A percentile compares a stretch with the other conserved stretches of the same genome.
Conservation (phyloP, 257 asterid species). For the Solanum sitiens region DNA sequence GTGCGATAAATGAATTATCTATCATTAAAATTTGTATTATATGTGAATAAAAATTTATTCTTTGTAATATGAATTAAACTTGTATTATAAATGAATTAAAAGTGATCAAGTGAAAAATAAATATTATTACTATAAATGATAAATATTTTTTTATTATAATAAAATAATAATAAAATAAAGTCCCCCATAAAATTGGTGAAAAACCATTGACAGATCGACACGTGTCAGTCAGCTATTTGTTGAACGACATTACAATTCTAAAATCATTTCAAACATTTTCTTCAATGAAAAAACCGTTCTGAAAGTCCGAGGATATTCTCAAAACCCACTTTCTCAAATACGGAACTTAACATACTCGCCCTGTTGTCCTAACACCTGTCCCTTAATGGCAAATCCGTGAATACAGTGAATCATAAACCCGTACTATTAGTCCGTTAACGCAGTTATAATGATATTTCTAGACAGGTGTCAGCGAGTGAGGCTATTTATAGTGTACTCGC, state of each 20-base stretch:
- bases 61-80: no score
- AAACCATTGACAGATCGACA: neutral
- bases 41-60: no score
- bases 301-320: slow-evolving; percentile 32
- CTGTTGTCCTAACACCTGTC: neutral
- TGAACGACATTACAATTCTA: slow-evolving; percentile 5
- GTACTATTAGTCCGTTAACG: neutral
- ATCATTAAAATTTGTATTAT: no score
- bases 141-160: no score
- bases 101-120: no score
- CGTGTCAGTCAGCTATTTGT: slow-evolving; percentile 28
- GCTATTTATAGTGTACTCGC: neutral
- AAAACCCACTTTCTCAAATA: neutral
- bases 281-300: slow-evolving; percentile 15
- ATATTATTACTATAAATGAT: no score
- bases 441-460: neutral
- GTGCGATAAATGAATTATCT: no score
- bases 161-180: neutral
- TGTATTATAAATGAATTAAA: no score
- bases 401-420: neutral
- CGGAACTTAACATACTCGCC: neutral
- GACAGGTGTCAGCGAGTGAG: neutral
- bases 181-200: neutral
- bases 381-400: neutral
- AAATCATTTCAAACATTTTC: neutral